These are phyloP conservation scores for Cercophora samala DNA, from an alignment of 495 filamentous ascomycete genomes.

Conservation along the genomic window DNA sequence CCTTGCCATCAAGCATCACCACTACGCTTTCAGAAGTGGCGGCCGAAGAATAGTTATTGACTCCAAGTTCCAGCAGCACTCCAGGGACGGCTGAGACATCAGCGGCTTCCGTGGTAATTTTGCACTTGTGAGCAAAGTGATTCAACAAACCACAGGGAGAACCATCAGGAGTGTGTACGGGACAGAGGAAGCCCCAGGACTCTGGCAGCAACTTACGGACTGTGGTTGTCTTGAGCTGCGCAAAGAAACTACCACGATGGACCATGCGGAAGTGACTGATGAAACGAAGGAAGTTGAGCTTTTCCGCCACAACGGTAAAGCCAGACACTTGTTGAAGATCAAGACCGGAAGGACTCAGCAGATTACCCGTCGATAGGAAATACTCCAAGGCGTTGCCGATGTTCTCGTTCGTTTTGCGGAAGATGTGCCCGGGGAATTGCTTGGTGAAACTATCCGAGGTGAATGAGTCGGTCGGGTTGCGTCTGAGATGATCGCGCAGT, in stretches of 20 bases:
- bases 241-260: constrained; percentile 97
- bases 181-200: constrained; percentile 96
- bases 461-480: constrained; percentile 60
- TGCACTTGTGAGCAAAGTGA: constrained; percentile 94
- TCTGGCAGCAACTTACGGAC: constrained; percentile 93
- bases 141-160: constrained; percentile 90
- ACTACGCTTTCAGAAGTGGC: constrained; percentile 75
- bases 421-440: constrained; percentile 73
- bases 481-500: constrained; percentile 67
- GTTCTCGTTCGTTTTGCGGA: constrained; percentile 80
- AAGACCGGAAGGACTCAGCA: constrained; percentile 83
- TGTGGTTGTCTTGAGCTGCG: constrained; percentile 93
- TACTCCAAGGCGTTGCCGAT: constrained; percentile 84
- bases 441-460: constrained; percentile 66
- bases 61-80: constrained; percentile 72
- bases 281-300: constrained; percentile 98
- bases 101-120: constrained; percentile 67
- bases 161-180: constrained; percentile 96
- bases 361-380: constrained; percentile 93
- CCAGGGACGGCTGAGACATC: constrained; percentile 70
- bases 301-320: constrained; percentile 94
- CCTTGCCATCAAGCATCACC: constrained; percentile 83
- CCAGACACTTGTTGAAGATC: constrained; percentile 93
- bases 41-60: constrained; percentile 65
- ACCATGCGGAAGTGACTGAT: constrained; percentile 99